Evolutionary conservation across 2,329 filamentous ascomycete genomes (phyloP).

Genomic region (Claviceps paspali): DNA sequence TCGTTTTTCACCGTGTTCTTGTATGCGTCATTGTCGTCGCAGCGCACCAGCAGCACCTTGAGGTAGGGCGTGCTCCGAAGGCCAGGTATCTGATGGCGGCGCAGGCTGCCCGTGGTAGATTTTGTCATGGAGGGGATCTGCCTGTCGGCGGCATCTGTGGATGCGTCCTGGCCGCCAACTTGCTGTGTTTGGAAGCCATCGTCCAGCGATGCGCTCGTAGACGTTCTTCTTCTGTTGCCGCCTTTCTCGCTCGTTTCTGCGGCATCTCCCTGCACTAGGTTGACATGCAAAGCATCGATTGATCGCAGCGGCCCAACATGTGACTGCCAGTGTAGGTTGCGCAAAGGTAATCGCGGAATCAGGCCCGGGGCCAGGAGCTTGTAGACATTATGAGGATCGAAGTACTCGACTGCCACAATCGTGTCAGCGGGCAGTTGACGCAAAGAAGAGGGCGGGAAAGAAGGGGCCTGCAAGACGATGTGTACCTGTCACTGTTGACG

Average conservation of each 20-base stretch:
- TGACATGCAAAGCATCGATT: slow-evolving; percentile 83
- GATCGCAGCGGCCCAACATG: slow-evolving; percentile 81
- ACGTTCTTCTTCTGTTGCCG: no score
- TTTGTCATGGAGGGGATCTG: slow-evolving; percentile 17
- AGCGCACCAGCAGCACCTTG: slow-evolving; percentile 76
- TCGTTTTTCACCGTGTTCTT: slow-evolving; percentile 64
- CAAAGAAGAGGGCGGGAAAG: neutral
- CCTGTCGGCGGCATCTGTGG: slow-evolving; percentile 23
- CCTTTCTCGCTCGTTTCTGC: slow-evolving; percentile 24
- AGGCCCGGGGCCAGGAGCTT: slow-evolving; percentile 66
- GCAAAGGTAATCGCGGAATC: slow-evolving; percentile 64
- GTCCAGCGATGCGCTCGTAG: slow-evolving; percentile 24
- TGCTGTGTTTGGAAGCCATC: slow-evolving; percentile 48
- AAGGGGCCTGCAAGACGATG: neutral
- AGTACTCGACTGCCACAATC: slow-evolving; percentile 67
- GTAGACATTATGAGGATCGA: slow-evolving; percentile 82
- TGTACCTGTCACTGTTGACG: slow-evolving; percentile 63
- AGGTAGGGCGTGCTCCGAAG: slow-evolving; percentile 85
- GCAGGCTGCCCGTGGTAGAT: slow-evolving; percentile 22
- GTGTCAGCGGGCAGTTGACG: neutral
- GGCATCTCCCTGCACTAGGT: slow-evolving; percentile 53
- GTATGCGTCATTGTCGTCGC: slow-evolving; percentile 92
- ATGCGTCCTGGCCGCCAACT: slow-evolving; percentile 25
- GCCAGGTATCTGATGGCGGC: slow-evolving; percentile 89
- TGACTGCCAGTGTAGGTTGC: slow-evolving; percentile 94